Base-by-base conservation (phyloP, 441 rosid genomes). In the Adansonia rubrostipa region DNA sequence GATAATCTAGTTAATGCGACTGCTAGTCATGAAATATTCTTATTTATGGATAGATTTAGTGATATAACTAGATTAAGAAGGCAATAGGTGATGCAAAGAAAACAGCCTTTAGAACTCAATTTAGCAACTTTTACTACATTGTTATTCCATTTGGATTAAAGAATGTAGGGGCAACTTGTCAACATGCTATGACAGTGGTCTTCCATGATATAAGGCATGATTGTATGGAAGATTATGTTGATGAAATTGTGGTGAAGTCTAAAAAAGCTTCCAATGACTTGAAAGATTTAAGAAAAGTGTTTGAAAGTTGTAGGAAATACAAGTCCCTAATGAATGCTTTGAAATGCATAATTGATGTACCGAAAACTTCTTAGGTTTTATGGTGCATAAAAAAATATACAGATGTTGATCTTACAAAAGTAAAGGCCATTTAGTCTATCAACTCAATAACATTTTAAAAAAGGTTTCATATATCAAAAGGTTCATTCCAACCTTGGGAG, bases 171-270 rank as follows among this genome's bases (percentile, higher is more conserved):
- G n/a, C 48, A 64, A 63, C 45, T 4, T 64, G 40, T 14, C 19
- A 64, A 3, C 17, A 19, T 14, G 19, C 48, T 0, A 64, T 64
- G 70, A 64, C 20, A 15, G 2, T 6, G 2, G 14, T 14, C 5
- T 36, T 64, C 40, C 70, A 64, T 64, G 70, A 64, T 17, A 64
- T 64, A 20, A 64, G 36, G 70, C 48, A 36, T 36, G 42, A 36
- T 36, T 36, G 42, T 36, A 36, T 36, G 42, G 42, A 36, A 36
- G 42, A 36, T 36, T 36, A 36, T 36, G 42, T 36, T 36, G 9
- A 40, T 65, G 70, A 65, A 36, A n/a, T 36, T 9, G 9, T 13
- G 3, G 22, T 56, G 22, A n/a, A n/a, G 3, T 56, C 20, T 2
- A n/a, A 17, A 2, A n/a, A 56, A n/a, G 60, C 20, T 0, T 56